Percentiles rank a stretch among this genome's conserved stretches.
phyloP scores from a whole-genome alignment of 2,329 filamentous ascomycete species.

The Hortaea sp. region DNA sequence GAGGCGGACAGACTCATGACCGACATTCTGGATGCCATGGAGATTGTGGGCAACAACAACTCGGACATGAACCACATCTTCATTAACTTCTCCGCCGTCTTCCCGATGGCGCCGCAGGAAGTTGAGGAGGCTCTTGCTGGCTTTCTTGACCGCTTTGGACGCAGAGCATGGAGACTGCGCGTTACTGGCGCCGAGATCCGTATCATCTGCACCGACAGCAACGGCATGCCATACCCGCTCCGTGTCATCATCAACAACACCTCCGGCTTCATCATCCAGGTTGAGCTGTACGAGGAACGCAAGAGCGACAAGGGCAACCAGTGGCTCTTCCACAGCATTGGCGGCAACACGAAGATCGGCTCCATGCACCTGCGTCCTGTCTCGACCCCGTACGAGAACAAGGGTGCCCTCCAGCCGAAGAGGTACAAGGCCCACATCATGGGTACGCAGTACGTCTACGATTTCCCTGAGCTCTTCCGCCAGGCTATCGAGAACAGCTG shows the following conservation, averaged over 20 bases:
- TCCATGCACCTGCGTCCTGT: constrained; percentile 90
- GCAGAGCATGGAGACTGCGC: constrained; percentile 89
- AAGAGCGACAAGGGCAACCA: constrained; percentile 91
- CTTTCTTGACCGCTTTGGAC: constrained; percentile 93
- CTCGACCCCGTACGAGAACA: constrained; percentile 86
- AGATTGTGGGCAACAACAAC: constrained; percentile 98
- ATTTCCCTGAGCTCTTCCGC: constrained; percentile 98
- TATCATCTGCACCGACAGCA: constrained; percentile 88
- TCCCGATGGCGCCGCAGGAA: constrained; percentile 80
- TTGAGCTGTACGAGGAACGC: constrained; percentile 94
- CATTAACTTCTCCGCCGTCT: constrained; percentile 97
- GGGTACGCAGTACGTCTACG: constrained; percentile 98
- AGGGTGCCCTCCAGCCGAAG: constrained; percentile 98
- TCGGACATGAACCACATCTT: constrained; percentile 99
- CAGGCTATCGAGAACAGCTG: constrained; percentile 96
- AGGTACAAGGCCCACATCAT: constrained; percentile 98
- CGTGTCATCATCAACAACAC: constrained; percentile 97
- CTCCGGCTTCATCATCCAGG: constrained; percentile 92
- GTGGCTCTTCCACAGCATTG: constrained; percentile 97
- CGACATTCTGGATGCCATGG: constrained; percentile 92
- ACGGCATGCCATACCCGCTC: constrained; percentile 77
- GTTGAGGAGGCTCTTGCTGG: constrained; percentile 88
- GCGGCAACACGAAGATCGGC: constrained; percentile 87
- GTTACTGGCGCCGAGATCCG: constrained; percentile 96
- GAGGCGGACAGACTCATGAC: constrained; percentile 95